Evolutionary conservation across 2,329 filamentous ascomycete genomes (phyloP).

Genomic region (Xylariaceae sp.): DNA sequence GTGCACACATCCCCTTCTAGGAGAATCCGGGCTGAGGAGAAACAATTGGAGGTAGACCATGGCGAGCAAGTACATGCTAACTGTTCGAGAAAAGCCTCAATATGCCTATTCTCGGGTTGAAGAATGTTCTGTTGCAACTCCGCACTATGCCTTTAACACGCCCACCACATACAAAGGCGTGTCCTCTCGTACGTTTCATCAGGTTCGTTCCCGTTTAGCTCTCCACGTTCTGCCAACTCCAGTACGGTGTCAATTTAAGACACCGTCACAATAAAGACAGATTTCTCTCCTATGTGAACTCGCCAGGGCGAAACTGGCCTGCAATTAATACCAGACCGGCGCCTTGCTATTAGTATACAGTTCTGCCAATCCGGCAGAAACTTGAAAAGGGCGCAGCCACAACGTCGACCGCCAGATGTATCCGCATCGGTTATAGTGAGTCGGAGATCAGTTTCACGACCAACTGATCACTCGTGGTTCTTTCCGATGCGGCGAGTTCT

Average conservation of each 20-base stretch:
- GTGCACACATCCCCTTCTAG: no score
- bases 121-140: constrained; percentile 2
- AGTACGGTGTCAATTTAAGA: constrained; percentile 4
- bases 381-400: neutral
- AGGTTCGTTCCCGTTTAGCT: constrained; percentile 8
- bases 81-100: neutral
- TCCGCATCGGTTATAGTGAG: constrained; percentile 6
- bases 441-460: neutral
- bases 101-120: neutral
- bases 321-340: constrained; percentile 12
- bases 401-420: neutral
- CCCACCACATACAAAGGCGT: constrained; percentile 9
- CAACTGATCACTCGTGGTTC: neutral
- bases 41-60: neutral
- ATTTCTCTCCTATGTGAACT: constrained; percentile 3
- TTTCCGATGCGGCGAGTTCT: no score
- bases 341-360: constrained; percentile 20
- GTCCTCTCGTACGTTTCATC: neutral
- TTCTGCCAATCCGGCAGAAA: constrained; percentile 16
- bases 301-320: constrained; percentile 7
- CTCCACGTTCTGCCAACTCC: constrained; percentile 13
- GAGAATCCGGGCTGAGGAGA: neutral
- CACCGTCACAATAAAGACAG: constrained; percentile 11
- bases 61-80: neutral
- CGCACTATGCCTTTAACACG: constrained; percentile 8